Conservation (phyloP, 1,284 basidiomycete genomes). For the Ustilago vetiveriae region DNA sequence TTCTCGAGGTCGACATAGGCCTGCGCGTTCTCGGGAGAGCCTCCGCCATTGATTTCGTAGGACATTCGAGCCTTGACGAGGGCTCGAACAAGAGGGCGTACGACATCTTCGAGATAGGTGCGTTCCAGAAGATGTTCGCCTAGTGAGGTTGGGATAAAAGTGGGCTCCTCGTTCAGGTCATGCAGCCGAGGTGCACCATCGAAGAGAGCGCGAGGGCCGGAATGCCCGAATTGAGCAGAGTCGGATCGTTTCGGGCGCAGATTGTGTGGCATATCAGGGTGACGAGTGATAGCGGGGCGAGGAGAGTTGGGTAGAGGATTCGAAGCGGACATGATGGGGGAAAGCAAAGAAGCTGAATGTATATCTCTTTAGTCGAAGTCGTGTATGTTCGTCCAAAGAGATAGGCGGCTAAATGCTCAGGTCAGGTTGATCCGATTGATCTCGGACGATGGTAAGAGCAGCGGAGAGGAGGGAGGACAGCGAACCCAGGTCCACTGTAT, state of each 20-base stretch:
- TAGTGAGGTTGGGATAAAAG: constrained; percentile 40
- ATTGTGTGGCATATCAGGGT: constrained; percentile 11
- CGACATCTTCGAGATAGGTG: constrained; percentile 51
- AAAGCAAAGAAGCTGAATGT: background rate
- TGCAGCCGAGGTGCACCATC: constrained; percentile 12
- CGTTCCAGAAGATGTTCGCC: constrained; percentile 45
- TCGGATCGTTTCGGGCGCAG: constrained; percentile 36
- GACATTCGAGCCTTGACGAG: constrained; percentile 45
- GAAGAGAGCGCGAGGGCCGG: constrained; percentile 9
- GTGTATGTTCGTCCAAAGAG: constrained; percentile 47
- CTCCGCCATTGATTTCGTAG: constrained; percentile 6
- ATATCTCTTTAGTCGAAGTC: constrained; percentile 31
- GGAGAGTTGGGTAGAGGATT: constrained; percentile 36
- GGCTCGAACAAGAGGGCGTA: constrained; percentile 44
- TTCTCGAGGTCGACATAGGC: constrained; percentile 46
- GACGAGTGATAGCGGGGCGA: constrained; percentile 13
- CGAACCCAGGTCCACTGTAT: too few species aligned
- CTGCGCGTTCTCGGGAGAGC: constrained; percentile 15
- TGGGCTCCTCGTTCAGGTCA: constrained; percentile 24
- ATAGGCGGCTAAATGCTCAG: constrained; percentile 3
- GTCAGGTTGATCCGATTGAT: too few species aligned
- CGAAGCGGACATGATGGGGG: constrained; percentile 29
- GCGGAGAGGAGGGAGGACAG: background rate
- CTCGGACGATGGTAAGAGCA: background rate
- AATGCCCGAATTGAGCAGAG: constrained; percentile 10